These are phyloP conservation scores for Plasmodium relictum DNA, from an alignment of 169 alveolate genomes.

Conservation along the genomic window DNA sequence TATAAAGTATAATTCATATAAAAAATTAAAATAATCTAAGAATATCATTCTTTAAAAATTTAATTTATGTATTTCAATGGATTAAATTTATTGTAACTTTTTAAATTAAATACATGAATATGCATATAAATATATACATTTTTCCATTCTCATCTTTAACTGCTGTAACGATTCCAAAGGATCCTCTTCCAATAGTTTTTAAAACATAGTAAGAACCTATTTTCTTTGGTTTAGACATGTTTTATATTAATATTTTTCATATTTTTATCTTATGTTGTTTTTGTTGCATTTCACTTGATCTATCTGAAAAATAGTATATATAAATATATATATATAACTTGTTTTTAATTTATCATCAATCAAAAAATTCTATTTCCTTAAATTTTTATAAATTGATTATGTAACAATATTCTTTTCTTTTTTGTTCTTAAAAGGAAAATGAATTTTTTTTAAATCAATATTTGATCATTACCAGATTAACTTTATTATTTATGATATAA, in stretches of 20 bases:
- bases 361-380: background rate
- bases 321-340: background rate
- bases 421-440: too few species aligned
- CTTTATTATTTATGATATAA: too few species aligned
- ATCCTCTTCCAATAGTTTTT: slow-evolving; percentile 75
- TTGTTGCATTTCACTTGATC: background rate
- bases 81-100: too few species aligned
- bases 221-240: slow-evolving; percentile 55
- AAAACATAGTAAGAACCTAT: slow-evolving; percentile 72
- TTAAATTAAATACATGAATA: background rate
- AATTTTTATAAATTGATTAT: too few species aligned
- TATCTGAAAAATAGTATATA: background rate
- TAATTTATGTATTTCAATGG: background rate
- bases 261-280: background rate
- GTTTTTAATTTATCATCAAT: background rate
- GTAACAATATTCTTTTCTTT: too few species aligned
- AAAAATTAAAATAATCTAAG: background rate
- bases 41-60: background rate
- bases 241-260: slow-evolving; percentile 12
- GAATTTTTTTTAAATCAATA: too few species aligned
- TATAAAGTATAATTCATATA: background rate
- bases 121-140: slow-evolving; percentile 20
- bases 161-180: slow-evolving; percentile 76
- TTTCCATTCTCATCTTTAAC: slow-evolving; percentile 48
- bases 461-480: too few species aligned